Evolutionary conservation across 2,329 filamentous ascomycete species (phyloP).

Genomic region (Apiospora sp.): DNA sequence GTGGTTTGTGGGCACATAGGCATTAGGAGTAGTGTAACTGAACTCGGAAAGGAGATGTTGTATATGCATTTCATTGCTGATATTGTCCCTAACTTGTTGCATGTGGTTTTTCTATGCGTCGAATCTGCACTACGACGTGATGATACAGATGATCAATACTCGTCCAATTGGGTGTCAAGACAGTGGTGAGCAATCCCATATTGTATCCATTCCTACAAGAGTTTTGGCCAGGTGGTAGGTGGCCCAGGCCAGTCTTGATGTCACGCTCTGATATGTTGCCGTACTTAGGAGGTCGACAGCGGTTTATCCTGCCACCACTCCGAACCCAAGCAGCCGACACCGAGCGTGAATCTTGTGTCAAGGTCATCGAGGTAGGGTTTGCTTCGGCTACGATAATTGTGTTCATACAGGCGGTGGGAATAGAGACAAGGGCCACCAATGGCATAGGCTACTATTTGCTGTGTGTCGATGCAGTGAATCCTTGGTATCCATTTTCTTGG

Average conservation of each 20-base stretch:
- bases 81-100: not conserved
- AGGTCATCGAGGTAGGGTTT: not conserved
- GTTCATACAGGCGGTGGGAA: not conserved
- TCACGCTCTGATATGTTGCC: not conserved
- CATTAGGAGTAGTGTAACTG: constrained; percentile 15
- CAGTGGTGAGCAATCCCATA: not conserved
- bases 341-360: no score
- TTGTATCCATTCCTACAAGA: not conserved
- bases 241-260: not conserved
- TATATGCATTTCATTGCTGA: constrained; percentile 1
- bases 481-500: no score
- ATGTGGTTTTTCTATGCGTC: not conserved
- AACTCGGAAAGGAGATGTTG: constrained; percentile 12
- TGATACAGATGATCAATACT: not conserved
- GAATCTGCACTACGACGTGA: not conserved
- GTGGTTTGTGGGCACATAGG: constrained; percentile 15
- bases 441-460: no score
- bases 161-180: not conserved
- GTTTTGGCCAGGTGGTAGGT: no score
- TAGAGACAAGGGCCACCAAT: no score
- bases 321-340: not conserved
- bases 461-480: no score
- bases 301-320: no score
- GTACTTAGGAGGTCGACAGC: not conserved
- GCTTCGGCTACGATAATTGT: not conserved